Base-by-base conservation (phyloP, 2,329 filamentous ascomycete genomes). In the Monosporascus sp. region DNA sequence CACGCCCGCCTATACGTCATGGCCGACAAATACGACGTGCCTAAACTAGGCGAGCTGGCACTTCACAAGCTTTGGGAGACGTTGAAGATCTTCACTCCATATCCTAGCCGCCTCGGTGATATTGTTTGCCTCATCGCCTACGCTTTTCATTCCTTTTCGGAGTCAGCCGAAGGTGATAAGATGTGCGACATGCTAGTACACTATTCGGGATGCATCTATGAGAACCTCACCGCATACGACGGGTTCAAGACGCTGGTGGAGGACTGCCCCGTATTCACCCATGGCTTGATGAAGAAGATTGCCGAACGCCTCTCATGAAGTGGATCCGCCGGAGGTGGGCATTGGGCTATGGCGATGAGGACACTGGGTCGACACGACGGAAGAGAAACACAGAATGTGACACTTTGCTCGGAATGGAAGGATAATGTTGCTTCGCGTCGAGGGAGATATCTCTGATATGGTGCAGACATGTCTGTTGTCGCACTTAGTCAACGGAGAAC, bases 1-100 rank as follows among this genome's bases (percentile, higher is more conserved):
- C 58, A 60, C 7, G 58, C 58, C 7, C 51, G 45, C 5, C 52
- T 59, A 8, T 61, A 59, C 28, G 49, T 59, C 1, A 11, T 56
- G 1, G 55, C 47, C 3, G 57, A 60, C 26, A 58, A 37, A 4
- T 60, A 60, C 41, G 49, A 53, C 24, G 48, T 60, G 15, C 28
- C 50, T 2, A 0, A 20, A 1, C 53, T 60, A 7, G 14, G 47
- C 2, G 28, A 53, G 24, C 37, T 54, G 7, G 43, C 57, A 4
- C 20, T 54, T 1, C 48, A 56, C 14, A 56, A 50, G 1, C 57
- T 60, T 1, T 47, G 54, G 22, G 47, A 24, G 15, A 60, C 58
- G 1, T 40, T 59, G 11, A 50, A 37, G 8, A 17, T n/a, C 1
- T 58, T 60, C 35, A 55, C 20, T 2, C 40, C 56, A 0, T 59